These are phyloP conservation scores for Saccharomyces hybrid DNA, from an alignment of 1,139 yeast species.

Conservation along the genomic window DNA sequence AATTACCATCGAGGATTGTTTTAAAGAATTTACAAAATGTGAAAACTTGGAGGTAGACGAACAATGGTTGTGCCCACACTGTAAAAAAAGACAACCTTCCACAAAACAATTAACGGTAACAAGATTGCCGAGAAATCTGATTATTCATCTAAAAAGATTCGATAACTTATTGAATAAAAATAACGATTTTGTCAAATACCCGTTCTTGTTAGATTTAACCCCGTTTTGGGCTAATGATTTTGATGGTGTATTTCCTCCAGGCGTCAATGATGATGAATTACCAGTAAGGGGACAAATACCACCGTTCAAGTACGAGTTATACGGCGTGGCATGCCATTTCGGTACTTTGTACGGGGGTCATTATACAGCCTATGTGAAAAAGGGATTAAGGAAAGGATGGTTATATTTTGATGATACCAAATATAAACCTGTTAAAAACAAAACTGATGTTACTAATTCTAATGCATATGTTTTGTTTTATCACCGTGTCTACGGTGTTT, in stretches of 20 bases:
- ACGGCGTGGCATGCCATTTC: slow-evolving; percentile 83
- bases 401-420: slow-evolving; percentile 30
- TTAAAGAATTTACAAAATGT: slow-evolving; percentile 57
- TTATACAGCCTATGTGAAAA: slow-evolving; percentile 77
- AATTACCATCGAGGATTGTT: slow-evolving; percentile 47
- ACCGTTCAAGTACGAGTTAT: slow-evolving; percentile 71
- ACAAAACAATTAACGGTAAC: slow-evolving; percentile 64
- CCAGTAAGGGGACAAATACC: slow-evolving; percentile 72
- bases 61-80: slow-evolving; percentile 84
- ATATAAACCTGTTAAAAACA: slow-evolving; percentile 24
- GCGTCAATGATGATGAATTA: slow-evolving; percentile 34
- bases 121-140: slow-evolving; percentile 62
- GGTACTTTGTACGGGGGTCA: slow-evolving; percentile 86
- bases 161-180: slow-evolving; percentile 37
- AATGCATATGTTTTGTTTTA: slow-evolving; percentile 77
- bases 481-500: slow-evolving; percentile 27
- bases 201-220: slow-evolving; percentile 57
- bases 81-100: slow-evolving; percentile 60
- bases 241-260: slow-evolving; percentile 34
- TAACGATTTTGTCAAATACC: slow-evolving; percentile 34
- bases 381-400: slow-evolving; percentile 42
- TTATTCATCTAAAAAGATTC: slow-evolving; percentile 77
- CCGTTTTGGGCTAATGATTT: slow-evolving; percentile 63
- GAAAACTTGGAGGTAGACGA: slow-evolving; percentile 78
- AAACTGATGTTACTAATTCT: slow-evolving; percentile 29